Percentiles rank a stretch among this genome's conserved stretches.
phyloP scores from a whole-genome alignment of 352 stramenopile genomes.

The Pythium utonaiense region DNA sequence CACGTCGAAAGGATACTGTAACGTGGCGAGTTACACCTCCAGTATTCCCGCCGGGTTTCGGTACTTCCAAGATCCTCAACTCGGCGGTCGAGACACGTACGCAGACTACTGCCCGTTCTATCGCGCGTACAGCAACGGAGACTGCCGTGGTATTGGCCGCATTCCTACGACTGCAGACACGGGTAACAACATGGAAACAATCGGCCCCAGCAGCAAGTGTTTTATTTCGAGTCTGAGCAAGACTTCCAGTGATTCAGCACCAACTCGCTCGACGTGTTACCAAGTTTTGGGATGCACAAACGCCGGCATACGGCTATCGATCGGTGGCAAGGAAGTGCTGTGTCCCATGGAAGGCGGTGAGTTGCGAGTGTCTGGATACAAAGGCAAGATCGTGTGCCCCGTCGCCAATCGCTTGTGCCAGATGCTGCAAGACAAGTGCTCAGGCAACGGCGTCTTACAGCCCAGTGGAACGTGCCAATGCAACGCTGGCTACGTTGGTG shows the following conservation, averaged over 20 bases:
- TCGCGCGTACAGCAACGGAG: constrained; percentile 70
- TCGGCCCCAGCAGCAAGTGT: constrained; percentile 52
- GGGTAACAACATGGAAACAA: constrained; percentile 50
- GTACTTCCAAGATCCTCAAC: constrained; percentile 64
- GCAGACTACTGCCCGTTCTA: constrained; percentile 84
- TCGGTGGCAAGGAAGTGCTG: constrained; percentile 47
- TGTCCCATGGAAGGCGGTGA: constrained; percentile 60
- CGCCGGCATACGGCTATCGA: constrained; percentile 36
- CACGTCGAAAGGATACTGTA: constrained; percentile 75
- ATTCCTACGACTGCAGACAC: constrained; percentile 34
- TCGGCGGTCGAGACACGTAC: constrained; percentile 60
- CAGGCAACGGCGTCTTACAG: constrained; percentile 50
- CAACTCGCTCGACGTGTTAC: constrained; percentile 50
- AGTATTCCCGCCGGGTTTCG: constrained; percentile 76
- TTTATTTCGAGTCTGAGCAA: constrained; percentile 68
- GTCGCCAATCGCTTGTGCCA: constrained; percentile 49
- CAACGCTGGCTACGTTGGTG: constrained; percentile 44
- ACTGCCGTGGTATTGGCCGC: constrained; percentile 59
- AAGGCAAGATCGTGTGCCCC: constrained; percentile 51
- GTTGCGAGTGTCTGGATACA: constrained; percentile 44
- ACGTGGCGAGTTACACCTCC: constrained; percentile 53
- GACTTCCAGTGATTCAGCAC: constrained; percentile 28
- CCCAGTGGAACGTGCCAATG: constrained; percentile 50
- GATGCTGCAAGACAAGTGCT: constrained; percentile 67
- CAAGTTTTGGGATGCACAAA: constrained; percentile 45